Conservation (phyloP, 169 alveolate genomes). For the Cryptosporidium parvum region DNA sequence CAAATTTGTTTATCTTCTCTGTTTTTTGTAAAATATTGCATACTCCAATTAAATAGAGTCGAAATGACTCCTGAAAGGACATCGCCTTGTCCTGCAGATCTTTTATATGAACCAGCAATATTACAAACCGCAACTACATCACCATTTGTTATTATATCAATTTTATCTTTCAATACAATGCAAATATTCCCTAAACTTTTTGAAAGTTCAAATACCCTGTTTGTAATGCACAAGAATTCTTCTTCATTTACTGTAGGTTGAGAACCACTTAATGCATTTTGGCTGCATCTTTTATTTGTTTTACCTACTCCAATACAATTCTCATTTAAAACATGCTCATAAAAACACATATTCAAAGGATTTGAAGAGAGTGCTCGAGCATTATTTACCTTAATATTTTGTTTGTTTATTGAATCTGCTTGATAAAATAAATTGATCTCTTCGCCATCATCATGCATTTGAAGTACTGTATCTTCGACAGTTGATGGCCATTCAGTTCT, state of each 20-base stretch:
- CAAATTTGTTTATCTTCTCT: neutral
- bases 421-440: constrained; percentile 48
- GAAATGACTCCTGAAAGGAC: constrained; percentile 83
- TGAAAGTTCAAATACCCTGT: constrained; percentile 38
- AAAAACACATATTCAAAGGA: constrained; percentile 52
- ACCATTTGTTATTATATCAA: constrained; percentile 89
- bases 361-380: neutral
- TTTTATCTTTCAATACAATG: constrained; percentile 83
- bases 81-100: constrained; percentile 92
- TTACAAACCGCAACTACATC: constrained; percentile 82
- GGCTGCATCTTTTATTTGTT: constrained; percentile 64
- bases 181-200: constrained; percentile 53
- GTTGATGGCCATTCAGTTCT: constrained; percentile 69
- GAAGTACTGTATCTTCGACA: constrained; percentile 7
- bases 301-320: constrained; percentile 30
- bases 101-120: constrained; percentile 83
- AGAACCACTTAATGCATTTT: constrained; percentile 33
- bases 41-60: constrained; percentile 79
- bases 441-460: constrained; percentile 62
- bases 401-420: neutral
- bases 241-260: constrained; percentile 3
- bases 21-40: neutral
- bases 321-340: constrained; percentile 57
- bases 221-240: constrained; percentile 2
- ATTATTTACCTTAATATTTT: neutral